A percentile compares a stretch with the other conserved stretches of the same genome.
These are phyloP conservation scores for Marasmius sp. DNA, from an alignment of 1,284 basidiomycete genomes.

Conservation along the genomic window DNA sequence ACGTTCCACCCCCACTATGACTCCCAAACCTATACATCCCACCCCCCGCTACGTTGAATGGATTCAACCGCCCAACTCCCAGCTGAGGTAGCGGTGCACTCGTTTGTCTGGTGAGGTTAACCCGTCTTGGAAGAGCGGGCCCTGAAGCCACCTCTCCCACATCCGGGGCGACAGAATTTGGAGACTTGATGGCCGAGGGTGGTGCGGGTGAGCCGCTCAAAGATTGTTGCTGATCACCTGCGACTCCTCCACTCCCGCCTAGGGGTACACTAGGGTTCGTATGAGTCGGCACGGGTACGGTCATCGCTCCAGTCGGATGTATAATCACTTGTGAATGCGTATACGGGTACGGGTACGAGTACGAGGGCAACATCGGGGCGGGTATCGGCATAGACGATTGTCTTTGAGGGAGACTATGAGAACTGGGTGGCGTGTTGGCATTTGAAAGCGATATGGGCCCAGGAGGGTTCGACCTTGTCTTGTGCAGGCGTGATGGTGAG, in stretches of 20 bases:
- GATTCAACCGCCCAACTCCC: not conserved
- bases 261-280: not conserved
- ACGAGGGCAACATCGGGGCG: conserved; percentile 11
- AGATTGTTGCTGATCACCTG: not conserved
- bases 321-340: conserved; percentile 8
- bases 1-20: conserved; percentile 1
- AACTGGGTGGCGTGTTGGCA: not conserved
- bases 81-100: conserved; percentile 12
- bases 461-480: not conserved
- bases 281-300: conserved; percentile 7
- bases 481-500: not conserved
- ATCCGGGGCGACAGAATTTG: not conserved
- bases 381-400: conserved; percentile 8
- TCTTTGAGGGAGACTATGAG: not conserved
- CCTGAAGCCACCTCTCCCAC: not conserved
- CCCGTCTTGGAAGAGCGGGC: not conserved
- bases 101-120: conserved; percentile 11
- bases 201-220: not conserved
- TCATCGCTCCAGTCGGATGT: conserved; percentile 12
- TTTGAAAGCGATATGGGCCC: not conserved
- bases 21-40: conserved; percentile 1
- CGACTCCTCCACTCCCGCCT: not conserved
- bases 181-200: not conserved
- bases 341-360: conserved; percentile 11
- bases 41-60: not conserved